phyloP scores from a whole-genome alignment of 164 flowering plant species.

The Aristolochia californica region DNA sequence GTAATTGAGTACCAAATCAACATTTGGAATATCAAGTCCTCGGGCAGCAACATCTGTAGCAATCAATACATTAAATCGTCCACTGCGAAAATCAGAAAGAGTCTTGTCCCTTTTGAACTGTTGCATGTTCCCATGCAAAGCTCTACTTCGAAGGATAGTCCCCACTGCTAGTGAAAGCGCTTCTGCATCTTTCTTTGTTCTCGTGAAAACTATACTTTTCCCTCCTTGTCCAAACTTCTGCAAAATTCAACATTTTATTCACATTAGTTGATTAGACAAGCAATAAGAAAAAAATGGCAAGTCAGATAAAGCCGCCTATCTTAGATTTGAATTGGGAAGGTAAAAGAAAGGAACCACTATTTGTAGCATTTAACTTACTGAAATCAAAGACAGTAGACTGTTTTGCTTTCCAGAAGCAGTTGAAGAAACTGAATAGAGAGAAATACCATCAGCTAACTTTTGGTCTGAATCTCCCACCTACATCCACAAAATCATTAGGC shows the following conservation, averaged over 20 bases:
- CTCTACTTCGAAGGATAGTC: slow-evolving; percentile 18
- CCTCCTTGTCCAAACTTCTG: slow-evolving; percentile 31
- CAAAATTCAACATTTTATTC: not conserved
- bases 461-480: slow-evolving; percentile 26
- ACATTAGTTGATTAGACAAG: not conserved
- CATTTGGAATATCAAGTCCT: slow-evolving; percentile 40
- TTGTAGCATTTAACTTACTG: slow-evolving; percentile 13
- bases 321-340: not conserved
- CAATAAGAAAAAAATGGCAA: not conserved
- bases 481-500: not conserved
- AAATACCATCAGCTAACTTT: slow-evolving; percentile 26
- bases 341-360: not conserved
- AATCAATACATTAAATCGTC: slow-evolving; percentile 25
- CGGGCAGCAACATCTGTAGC: slow-evolving; percentile 45
- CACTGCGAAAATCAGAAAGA: slow-evolving; percentile 29
- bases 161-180: slow-evolving; percentile 24
- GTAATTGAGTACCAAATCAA: slow-evolving; percentile 25
- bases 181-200: slow-evolving; percentile 35
- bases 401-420: slow-evolving; percentile 16
- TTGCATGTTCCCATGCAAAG: slow-evolving; percentile 34
- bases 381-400: slow-evolving; percentile 14
- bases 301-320: not conserved
- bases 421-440: slow-evolving; percentile 20
- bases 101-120: slow-evolving; percentile 33
- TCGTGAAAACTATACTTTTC: slow-evolving; percentile 31